A percentile compares a stretch with the other conserved stretches of the same genome.
Evolutionary conservation across 1,284 basidiomycete genomes (phyloP).

Genomic region (Coniferiporia weirii): DNA sequence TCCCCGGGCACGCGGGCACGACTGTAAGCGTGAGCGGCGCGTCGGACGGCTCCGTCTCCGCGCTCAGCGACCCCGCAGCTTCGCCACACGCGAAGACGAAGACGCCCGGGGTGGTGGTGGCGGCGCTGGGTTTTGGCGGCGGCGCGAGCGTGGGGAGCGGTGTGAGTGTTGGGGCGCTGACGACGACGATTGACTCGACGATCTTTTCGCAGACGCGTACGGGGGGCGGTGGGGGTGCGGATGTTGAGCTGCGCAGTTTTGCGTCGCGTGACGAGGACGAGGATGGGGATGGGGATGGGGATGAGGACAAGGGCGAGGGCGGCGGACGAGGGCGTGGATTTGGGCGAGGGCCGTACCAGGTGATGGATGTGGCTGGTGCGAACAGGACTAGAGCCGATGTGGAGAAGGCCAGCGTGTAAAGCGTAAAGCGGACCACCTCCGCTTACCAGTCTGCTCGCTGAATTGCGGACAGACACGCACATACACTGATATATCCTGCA

Average conservation of each 20-base stretch:
- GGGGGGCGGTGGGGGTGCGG: background rate
- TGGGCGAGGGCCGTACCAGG: background rate
- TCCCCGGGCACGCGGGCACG: too few relatives aligned
- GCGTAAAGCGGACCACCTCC: too few relatives aligned
- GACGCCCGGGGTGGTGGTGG: background rate
- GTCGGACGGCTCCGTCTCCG: background rate
- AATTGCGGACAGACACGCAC: too few relatives aligned
- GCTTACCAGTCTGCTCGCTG: too few relatives aligned
- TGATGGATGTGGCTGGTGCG: background rate
- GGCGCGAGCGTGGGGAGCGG: too few relatives aligned
- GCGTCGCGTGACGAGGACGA: background rate
- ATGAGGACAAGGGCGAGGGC: background rate
- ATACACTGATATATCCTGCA: too few relatives aligned
- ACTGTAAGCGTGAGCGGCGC: too few relatives aligned
- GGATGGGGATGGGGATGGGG: constrained; percentile 1
- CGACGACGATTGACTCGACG: constrained; percentile 13
- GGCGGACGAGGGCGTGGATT: background rate
- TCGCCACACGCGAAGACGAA: background rate
- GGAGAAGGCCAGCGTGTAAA: too few relatives aligned
- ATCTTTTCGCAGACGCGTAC: background rate
- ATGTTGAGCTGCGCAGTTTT: constrained; percentile 5
- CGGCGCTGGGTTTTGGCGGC: too few relatives aligned
- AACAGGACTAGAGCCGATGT: too few relatives aligned
- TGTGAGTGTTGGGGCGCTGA: background rate
- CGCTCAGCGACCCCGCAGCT: background rate